Conservation (phyloP, 805 yeast genomes). For the Spathaspora arborariae region DNA sequence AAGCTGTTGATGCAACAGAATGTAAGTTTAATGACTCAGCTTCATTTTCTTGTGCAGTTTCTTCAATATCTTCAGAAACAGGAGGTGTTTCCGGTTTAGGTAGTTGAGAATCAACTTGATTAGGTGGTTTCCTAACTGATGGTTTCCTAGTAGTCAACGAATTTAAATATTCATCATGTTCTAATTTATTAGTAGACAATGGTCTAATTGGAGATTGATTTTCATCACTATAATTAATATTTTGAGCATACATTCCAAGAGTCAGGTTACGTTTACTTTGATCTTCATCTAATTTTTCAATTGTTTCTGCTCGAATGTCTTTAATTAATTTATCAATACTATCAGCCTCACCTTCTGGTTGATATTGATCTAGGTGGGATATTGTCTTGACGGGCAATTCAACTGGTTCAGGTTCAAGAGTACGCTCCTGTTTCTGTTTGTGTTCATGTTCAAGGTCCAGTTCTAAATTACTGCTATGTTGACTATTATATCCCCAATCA, state of each 20-base stretch:
- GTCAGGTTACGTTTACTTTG: constrained; percentile 10
- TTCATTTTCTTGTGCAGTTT: neutral
- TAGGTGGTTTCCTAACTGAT: constrained; percentile 38
- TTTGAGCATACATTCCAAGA: constrained; percentile 10
- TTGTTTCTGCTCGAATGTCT: constrained; percentile 18
- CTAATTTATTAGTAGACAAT: constrained; percentile 14
- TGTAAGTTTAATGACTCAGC: constrained; percentile 6
- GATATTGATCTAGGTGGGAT: neutral
- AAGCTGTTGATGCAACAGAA: constrained; percentile 24
- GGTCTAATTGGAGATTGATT: constrained; percentile 21
- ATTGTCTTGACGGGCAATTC: no score
- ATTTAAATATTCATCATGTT: constrained; percentile 18
- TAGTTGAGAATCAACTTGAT: no score
- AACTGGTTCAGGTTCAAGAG: no score
- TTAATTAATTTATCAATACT: constrained; percentile 36
- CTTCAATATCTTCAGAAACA: neutral
- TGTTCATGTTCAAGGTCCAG: neutral
- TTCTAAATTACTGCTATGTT: constrained; percentile 1
- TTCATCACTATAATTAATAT: constrained; percentile 8
- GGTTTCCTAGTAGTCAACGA: constrained; percentile 23
- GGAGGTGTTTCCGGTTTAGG: neutral
- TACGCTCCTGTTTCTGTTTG: no score
- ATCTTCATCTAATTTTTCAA: constrained; percentile 19
- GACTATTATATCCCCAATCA: constrained; percentile 7
- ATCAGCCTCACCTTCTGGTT: constrained; percentile 12